Base-by-base conservation (phyloP, 352 stramenopile species). In the Globisporangium camurandrum region DNA sequence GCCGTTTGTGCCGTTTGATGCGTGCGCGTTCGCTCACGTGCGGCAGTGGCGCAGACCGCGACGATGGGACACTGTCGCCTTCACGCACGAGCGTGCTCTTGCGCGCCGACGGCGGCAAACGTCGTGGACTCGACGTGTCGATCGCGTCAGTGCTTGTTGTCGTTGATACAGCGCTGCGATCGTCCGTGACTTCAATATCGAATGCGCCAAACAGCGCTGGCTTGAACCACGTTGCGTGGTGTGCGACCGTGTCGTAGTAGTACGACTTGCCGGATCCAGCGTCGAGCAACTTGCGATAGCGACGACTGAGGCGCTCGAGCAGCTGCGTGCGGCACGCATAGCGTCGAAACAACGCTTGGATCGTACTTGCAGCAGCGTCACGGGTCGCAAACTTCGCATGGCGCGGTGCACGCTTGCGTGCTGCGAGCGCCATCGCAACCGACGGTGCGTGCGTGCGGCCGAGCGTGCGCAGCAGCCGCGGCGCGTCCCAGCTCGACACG, bases 401-500 rank as follows among this genome's bases (percentile, higher is more conserved):
- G 20, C 67, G 56, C 9, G 56, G 40, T 17, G 33, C 50, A 12
- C 22, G 12, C 12, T 14, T 22, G 14, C 20, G 46, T 20, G 23
- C 67, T 44, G 2, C 65, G 16, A 0, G 49, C 33, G 23, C 28
- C 5, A 27, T 37, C 1, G 27, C 24, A 36, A 55, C 23, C 14
- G 37, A 30, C 27, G 49, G 34, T 4, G 43, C 28, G n/a, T n/a
- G n/a, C n/a, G n/a, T n/a, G n/a, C n/a, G n/a, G n/a, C n/a, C n/a
- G n/a, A n/a, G n/a, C n/a, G n/a, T n/a, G 2, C 64, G 51, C 16
- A 86, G 57, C 8, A 82, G 36, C 48, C 56, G 66, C 4, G 80
- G 81, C 20, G 76, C 83, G n/a, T 82, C 59, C 78, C 75, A 88
- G 6, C 62, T 80, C 2, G 81, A 84, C 30, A 82, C 57, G 28